Evolutionary conservation across 768 basidiomycete genomes (phyloP), one percentile per base, ranked within the genome.

Genomic region (Suillus discolor): DNA sequence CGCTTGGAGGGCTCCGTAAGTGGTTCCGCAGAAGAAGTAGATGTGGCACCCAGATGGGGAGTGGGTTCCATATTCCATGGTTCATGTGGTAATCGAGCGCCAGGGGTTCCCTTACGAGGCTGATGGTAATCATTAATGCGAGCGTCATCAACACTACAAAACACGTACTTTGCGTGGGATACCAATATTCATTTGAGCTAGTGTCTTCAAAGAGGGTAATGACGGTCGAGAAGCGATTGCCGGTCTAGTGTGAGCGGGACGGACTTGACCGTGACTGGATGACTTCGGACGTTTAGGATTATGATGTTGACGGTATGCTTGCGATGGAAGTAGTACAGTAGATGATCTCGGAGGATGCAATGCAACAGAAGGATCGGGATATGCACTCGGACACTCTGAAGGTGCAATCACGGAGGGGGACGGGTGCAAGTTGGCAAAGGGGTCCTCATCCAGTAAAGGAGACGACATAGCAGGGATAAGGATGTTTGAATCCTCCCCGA

Each of bases 361-460:
- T 41, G 72, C 69, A 18, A 69, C 57, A 49, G 49, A 47, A 28
- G 63, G 64, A 18, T 31, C 60, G 25, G 63, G 57, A 49, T 61
- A 42, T 62, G 63, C 20, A 64, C 31, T 53, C 44, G 61, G 28
- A 13, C 55, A 38, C 28, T 59, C 62, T 1, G 42, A 53, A 34
- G 28, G 62, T 31, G 64, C 41, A 45, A 66, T 63, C 11, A 13
- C 11, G 71, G 66, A 70, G 34, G 71, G 67, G 36, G 75, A 71
- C 0, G 82, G 78, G 16, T 66, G 18, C 55, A 89, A 79, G 66
- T 88, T 86, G 25, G 91, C 91, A 70, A 92, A 92, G 2, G 91
- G 91, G 70, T 92, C 91, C 61, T 89, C 87, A 70, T 91, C 90
- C 31, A 90, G 78, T 23, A 91, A 80, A 28, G 55, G 18, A 23